Percentiles rank a stretch among this genome's conserved stretches.
These are phyloP conservation scores for Aspergillus sp. DNA, from an alignment of 2,329 filamentous ascomycete genomes.

Conservation along the genomic window DNA sequence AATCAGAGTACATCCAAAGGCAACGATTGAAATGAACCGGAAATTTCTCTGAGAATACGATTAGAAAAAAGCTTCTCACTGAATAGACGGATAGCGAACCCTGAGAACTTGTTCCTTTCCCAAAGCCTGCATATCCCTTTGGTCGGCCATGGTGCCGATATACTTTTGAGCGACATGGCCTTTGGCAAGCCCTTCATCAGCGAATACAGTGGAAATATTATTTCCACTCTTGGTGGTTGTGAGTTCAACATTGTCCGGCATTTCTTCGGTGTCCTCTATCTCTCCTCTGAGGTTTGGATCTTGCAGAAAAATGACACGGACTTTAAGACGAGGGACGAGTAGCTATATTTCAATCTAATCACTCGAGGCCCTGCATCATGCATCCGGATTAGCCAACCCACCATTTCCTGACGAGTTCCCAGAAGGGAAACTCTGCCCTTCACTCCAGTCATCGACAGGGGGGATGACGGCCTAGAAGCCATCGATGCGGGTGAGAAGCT, in stretches of 20 bases:
- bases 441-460: background rate
- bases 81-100: background rate
- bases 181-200: background rate
- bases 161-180: slow-evolving; percentile 3
- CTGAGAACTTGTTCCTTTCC: slow-evolving; percentile 9
- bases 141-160: slow-evolving; percentile 8
- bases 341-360: background rate
- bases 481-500: background rate
- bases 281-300: background rate
- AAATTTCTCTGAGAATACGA: background rate
- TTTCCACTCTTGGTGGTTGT: background rate
- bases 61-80: background rate
- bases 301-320: background rate
- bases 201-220: background rate
- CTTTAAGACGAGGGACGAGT: background rate
- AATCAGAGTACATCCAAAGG: background rate
- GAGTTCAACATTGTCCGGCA: background rate
- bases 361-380: background rate
- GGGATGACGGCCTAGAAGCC: slow-evolving; percentile 3
- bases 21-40: background rate
- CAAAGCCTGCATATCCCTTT: slow-evolving; percentile 4
- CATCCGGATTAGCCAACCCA: background rate
- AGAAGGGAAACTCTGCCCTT: slow-evolving; percentile 4
- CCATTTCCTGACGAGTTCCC: background rate
- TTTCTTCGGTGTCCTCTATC: background rate